Evolutionary conservation across 371 early-diverging fungal species (phyloP).

Genomic region (Circinella umbellata): DNA sequence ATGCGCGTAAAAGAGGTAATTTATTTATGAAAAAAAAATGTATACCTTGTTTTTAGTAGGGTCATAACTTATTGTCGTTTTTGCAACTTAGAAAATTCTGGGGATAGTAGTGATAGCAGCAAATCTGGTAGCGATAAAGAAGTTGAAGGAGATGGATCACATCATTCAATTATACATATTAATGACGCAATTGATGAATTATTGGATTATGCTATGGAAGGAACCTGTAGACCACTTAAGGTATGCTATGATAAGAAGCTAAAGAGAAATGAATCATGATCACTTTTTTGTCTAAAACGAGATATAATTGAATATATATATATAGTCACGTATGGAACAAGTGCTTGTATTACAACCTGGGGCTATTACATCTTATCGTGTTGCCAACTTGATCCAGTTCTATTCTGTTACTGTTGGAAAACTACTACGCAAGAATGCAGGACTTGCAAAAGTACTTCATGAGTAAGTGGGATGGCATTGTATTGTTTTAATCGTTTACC

Average conservation of each 20-base stretch:
- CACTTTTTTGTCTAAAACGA: background rate
- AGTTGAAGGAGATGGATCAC: background rate
- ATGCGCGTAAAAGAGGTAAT: slow-evolving; percentile 2
- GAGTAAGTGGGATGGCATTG: slow-evolving; percentile 46
- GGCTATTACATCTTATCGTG: slow-evolving; percentile 71
- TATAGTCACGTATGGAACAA: slow-evolving; percentile 76
- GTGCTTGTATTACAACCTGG: slow-evolving; percentile 74
- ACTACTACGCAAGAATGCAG: slow-evolving; percentile 62
- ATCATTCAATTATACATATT: slow-evolving; percentile 13
- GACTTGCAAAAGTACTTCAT: slow-evolving; percentile 59
- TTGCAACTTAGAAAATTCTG: background rate
- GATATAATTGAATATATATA: background rate
- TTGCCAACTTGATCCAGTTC: slow-evolving; percentile 80
- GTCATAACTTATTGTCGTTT: background rate
- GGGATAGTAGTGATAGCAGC: background rate
- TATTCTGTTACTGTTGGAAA: slow-evolving; percentile 70
- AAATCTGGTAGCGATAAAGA: slow-evolving; percentile 1
- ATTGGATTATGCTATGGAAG: slow-evolving; percentile 76
- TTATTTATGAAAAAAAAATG: background rate
- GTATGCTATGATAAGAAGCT: slow-evolving; percentile 31
- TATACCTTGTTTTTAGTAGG: background rate
- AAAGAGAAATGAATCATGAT: background rate
- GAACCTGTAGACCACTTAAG: slow-evolving; percentile 77
- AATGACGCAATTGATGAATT: slow-evolving; percentile 51
- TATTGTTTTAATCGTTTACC: no score